Conservation (phyloP, 1,284 basidiomycete species). For the Cutaneotrichosporon cyanovorans region DNA sequence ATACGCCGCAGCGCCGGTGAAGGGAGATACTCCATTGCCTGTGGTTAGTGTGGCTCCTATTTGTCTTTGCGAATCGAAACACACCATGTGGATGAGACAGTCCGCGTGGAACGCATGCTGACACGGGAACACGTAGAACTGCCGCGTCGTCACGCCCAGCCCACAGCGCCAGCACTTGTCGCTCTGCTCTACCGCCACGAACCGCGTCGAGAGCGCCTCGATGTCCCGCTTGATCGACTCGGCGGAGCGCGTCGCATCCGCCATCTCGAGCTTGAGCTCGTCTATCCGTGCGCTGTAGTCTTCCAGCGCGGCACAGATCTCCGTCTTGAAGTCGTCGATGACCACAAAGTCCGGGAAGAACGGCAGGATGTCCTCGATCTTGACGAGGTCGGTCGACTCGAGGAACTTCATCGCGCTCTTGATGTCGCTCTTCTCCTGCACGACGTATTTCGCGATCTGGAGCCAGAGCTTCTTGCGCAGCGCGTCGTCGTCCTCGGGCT, state of each 20-base stretch:
- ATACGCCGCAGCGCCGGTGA: constrained; percentile 72
- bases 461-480: constrained; percentile 93
- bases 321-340: constrained; percentile 98
- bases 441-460: constrained; percentile 93
- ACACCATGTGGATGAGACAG: constrained; percentile 80
- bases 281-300: constrained; percentile 90
- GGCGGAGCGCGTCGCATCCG: constrained; percentile 83
- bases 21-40: constrained; percentile 87
- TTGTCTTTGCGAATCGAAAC: constrained; percentile 36
- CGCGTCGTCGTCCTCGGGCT: constrained; percentile 79
- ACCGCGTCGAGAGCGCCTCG: constrained; percentile 73
- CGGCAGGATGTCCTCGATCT: constrained; percentile 96
- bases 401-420: constrained; percentile 96
- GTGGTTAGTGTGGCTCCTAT: constrained; percentile 10
- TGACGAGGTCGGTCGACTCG: constrained; percentile 85
- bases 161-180: constrained; percentile 81
- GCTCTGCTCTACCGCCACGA: constrained; percentile 80
- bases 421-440: constrained; percentile 94
- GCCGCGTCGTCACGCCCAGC: constrained; percentile 67
- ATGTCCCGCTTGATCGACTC: constrained; percentile 93
- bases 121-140: constrained; percentile 98
- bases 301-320: constrained; percentile 93
- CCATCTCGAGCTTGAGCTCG: constrained; percentile 86
- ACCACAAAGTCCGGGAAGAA: constrained; percentile 99
- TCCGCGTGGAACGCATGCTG: constrained; percentile 94